Evolutionary conservation across 2,329 filamentous ascomycete species (phyloP).

Genomic region (Colletotrichum shisoi): DNA sequence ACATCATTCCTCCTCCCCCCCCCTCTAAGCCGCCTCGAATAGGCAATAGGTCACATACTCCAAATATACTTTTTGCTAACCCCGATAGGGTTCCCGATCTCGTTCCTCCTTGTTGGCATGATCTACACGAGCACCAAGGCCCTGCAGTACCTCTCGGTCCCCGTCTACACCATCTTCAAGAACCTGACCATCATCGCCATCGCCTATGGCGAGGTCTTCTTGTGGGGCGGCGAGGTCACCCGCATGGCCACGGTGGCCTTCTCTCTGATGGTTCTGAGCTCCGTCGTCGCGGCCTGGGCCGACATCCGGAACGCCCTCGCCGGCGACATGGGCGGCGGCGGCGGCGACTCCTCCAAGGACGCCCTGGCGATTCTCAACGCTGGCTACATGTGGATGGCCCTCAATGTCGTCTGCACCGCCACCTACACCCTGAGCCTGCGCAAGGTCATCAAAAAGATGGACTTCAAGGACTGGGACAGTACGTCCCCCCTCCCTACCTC

Average conservation of each 20-base stretch:
- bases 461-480: constrained; percentile 99
- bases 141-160: constrained; percentile 93
- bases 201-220: constrained; percentile 96
- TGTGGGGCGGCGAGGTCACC: constrained; percentile 94
- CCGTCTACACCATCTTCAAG: constrained; percentile 99
- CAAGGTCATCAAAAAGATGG: constrained; percentile 98
- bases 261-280: constrained; percentile 94
- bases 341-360: constrained; percentile 62
- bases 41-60: not conserved
- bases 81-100: constrained; percentile 87
- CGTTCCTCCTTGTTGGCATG: constrained; percentile 95
- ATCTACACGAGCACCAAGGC: constrained; percentile 98
- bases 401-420: constrained; percentile 95
- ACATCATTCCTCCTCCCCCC: not conserved
- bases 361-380: constrained; percentile 90
- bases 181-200: constrained; percentile 99
- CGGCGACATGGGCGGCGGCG: constrained; percentile 54
- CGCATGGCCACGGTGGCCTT: constrained; percentile 90
- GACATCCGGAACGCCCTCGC: constrained; percentile 87
- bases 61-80: constrained; percentile 40
- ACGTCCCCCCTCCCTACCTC: constrained; percentile 54
- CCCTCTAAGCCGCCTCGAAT: constrained; percentile 8
- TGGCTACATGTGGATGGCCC: constrained; percentile 96
- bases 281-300: constrained; percentile 95
- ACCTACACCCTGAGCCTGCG: constrained; percentile 91